Base-by-base conservation (phyloP, 176 grass and related monocot species). In the Triticum dicoccoides region DNA sequence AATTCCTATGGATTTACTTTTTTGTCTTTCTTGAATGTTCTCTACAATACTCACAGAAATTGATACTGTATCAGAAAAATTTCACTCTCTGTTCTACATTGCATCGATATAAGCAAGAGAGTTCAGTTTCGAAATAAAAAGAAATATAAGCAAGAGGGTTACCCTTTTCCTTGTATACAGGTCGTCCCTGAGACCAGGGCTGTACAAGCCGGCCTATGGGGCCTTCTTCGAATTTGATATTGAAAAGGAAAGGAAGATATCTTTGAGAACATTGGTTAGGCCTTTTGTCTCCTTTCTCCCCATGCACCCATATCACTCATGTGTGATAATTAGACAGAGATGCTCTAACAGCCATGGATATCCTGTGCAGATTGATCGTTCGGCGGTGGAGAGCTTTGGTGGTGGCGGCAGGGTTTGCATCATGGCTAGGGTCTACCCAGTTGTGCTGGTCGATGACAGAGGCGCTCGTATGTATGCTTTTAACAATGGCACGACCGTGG, bases 201-300 rank as follows among this genome's bases (percentile, higher is more conserved):
- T 73, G 21, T 73, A 73, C 69, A 73, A 2, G 2, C 69, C 69
- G 0, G 38, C 70, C 11, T 73, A 73, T 25, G 70, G 70, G 15
- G 70, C n/a, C 38, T 73, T 73, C 70, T 73, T 73, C 11, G 70
- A 73, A 45, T 73, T 73, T 8, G 70, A 73, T 2, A 5, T 73
- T 14, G n/a, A 45, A 73, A 73, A 73, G 39, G 70, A 73, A 73
- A 73, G 5, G 23, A 73, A 13, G 21, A 73, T 73, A 73, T 24
- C 70, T 73, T 73, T 73, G n/a, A 73, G 70, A 73, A 25, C 70
- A 73, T 73, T 73, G 70, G 70, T 73, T 73, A 73, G 70, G 23
- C 70, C 12, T 25, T 24, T 5, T 2, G 37, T 13, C 69, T 25
- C 5, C 2, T 73, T 44, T 73, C 70, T 73, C 38, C 38, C 3